Percentiles rank a stretch among this genome's conserved stretches.
Conservation (phyloP, 176 grass and related monocot species). For the Aegilops bicornis region DNA sequence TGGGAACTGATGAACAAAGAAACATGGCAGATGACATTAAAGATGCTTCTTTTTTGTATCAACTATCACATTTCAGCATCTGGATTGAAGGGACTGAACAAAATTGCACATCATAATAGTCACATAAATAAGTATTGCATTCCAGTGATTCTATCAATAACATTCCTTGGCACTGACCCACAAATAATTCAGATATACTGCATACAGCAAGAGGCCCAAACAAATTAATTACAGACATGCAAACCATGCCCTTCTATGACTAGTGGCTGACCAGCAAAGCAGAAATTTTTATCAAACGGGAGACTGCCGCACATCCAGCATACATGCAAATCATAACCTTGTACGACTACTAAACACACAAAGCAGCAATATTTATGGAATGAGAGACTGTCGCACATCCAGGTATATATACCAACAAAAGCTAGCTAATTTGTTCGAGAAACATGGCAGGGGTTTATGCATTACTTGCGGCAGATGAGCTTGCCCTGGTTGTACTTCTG, state of each 20-base stretch:
- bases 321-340: not conserved
- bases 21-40: not conserved
- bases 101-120: not conserved
- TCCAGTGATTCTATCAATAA: not conserved
- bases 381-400: not conserved
- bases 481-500: conserved; percentile 32
- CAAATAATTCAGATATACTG: not conserved
- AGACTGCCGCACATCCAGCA: not conserved
- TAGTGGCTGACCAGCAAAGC: not conserved
- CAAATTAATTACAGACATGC: not conserved
- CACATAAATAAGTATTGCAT: not conserved
- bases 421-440: not conserved
- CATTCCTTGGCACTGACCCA: not conserved
- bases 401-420: not conserved
- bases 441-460: not conserved
- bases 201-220: not conserved
- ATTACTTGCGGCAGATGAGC: conserved; percentile 42
- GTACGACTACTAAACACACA: not conserved
- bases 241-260: not conserved
- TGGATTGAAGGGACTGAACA: not conserved
- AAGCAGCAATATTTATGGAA: not conserved
- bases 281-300: not conserved
- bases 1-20: not conserved
- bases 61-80: not conserved
- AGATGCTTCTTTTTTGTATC: not conserved